A percentile compares a stretch with the other conserved stretches of the same genome.
Conservation (phyloP, 495 filamentous ascomycete species). For the Hypomontagnella monticulosa region DNA sequence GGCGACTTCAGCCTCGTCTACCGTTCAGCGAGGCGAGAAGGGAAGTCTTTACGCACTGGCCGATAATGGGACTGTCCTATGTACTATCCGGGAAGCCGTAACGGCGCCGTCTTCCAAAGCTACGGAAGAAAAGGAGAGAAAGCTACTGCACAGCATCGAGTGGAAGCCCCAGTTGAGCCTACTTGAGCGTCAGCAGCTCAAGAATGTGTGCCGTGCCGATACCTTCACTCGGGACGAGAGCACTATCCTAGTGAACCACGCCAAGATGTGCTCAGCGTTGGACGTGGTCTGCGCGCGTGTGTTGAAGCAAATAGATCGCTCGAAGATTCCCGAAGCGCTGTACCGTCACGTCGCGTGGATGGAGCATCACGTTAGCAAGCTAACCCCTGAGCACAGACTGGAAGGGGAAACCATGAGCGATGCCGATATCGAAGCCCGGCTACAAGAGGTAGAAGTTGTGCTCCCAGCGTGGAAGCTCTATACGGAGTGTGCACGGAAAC, state of each 20-base stretch:
- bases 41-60: slow-evolving; percentile 28
- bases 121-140: slow-evolving; percentile 3
- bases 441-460: slow-evolving; percentile 4
- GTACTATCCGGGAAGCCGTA: slow-evolving; percentile 6
- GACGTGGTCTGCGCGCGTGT: slow-evolving; percentile 3
- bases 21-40: not conserved
- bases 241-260: not conserved
- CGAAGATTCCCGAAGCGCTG: slow-evolving; percentile 4
- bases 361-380: slow-evolving; percentile 6
- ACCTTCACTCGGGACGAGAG: slow-evolving; percentile 10
- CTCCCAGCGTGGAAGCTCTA: slow-evolving; percentile 16
- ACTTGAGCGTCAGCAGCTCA: slow-evolving; percentile 21
- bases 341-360: slow-evolving; percentile 15
- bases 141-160: slow-evolving; percentile 33
- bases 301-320: not conserved
- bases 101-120: slow-evolving; percentile 12
- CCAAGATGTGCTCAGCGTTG: slow-evolving; percentile 14
- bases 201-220: slow-evolving; percentile 8
- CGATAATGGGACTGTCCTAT: slow-evolving; percentile 25
- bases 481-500: slow-evolving; percentile 9
- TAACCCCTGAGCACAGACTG: not conserved
- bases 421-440: slow-evolving; percentile 3
- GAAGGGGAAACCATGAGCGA: slow-evolving; percentile 8
- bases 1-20: slow-evolving; percentile 9
- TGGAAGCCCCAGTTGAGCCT: slow-evolving; percentile 44